Conservation (phyloP, 306 rosid genomes). For the Corylus heterophylla region DNA sequence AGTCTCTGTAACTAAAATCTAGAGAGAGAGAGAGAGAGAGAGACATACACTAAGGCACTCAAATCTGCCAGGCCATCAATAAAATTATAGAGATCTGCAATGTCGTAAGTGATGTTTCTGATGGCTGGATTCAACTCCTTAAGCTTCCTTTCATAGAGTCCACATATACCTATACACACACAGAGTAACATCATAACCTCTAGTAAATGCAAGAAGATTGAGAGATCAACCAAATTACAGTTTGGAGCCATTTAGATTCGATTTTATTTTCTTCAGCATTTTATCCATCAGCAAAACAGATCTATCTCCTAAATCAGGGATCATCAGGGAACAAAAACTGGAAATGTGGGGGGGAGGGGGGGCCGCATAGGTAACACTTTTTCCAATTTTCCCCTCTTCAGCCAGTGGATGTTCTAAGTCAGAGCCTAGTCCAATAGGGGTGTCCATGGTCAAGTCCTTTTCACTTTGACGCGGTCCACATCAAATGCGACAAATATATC, state of each 20-base stretch:
- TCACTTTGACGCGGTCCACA: neutral
- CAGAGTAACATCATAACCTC: slow-evolving; percentile 30
- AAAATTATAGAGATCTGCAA: slow-evolving; percentile 89
- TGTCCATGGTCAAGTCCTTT: neutral
- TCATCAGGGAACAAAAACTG: neutral
- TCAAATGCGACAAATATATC: neutral
- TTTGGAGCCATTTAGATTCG: neutral
- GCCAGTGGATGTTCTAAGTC: neutral
- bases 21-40: slow-evolving; percentile 22
- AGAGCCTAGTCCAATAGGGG: neutral
- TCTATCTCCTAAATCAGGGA: neutral
- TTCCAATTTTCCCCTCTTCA: neutral
- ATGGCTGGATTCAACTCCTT: slow-evolving; percentile 89
- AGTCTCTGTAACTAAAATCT: neutral
- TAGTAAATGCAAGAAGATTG: slow-evolving; percentile 4
- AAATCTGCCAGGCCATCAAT: slow-evolving; percentile 92
- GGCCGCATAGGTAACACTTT: neutral
- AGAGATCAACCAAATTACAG: neutral
- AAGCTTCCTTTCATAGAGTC: slow-evolving; percentile 90
- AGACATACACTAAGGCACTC: slow-evolving; percentile 91
- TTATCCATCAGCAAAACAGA: neutral
- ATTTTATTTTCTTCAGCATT: neutral
- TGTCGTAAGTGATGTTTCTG: slow-evolving; percentile 84
- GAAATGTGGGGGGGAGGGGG: too few species aligned
- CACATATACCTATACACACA: slow-evolving; percentile 75